Evolutionary conservation across 108 stramenopile species (phyloP), one percentile per base, ranked within the genome.

Genomic region (Pseudonitzschia pungens): DNA sequence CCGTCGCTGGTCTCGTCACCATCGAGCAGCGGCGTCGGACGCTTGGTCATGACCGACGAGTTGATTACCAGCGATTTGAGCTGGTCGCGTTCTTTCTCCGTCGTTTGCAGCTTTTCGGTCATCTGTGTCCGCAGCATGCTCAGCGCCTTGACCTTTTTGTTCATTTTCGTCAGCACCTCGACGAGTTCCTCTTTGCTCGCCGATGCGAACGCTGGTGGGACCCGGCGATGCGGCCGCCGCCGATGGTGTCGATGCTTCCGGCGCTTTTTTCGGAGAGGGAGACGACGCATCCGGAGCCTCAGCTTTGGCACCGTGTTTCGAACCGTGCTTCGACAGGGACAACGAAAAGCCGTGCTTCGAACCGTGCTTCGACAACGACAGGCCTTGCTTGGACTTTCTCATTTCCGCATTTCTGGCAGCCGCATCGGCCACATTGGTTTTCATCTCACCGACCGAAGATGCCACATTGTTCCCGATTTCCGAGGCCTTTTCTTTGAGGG

Each of bases 131-230:
- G 77, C 15, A 81, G 54, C 1, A 62, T 68, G 40, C 81, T 71
- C 15, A 91, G 52, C 10, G 90, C 88, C 73, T 92, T 95, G 77
- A 95, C 84, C 53, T 89, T 81, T 69, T 89, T 84, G 79, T 89
- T 91, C 88, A 92, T 89, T 56, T 92, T 92, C 65, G 81, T 81
- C 54, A 95, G 82, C 12, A 92, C 83, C 54, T 89, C 89, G 26
- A 95, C 56, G 22, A 95, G 74, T 69, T 95, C 91, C 62, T 87
- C 88, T 75, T 89, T 92, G 70, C 48, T 62, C 4, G 74, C 79
- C 22, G 45, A 71, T 36, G 70, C 74, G 26, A n/a, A 80, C 15
- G 27, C 64, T 44, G 18, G 22, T 50, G 42, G 41, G 27, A 31
- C 73, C 73, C n/a, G 55, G 24, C 16, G 55, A 16, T n/a, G 28